Evolutionary conservation across 1,284 basidiomycete species (phyloP).

Genomic region (Gymnopus androsaceus): DNA sequence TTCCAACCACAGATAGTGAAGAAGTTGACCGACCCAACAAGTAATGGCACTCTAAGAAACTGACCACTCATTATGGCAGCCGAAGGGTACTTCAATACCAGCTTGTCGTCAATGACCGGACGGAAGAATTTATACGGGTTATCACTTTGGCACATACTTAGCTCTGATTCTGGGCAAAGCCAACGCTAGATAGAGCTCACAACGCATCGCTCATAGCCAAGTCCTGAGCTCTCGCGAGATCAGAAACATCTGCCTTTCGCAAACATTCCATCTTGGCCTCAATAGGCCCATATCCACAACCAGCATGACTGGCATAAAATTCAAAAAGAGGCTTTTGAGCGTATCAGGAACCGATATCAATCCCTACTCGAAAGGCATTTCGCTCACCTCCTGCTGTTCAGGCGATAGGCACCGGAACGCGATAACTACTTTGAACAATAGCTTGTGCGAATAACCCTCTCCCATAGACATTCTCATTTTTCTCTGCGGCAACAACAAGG

Average conservation of each 20-base stretch:
- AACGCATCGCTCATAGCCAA: slow-evolving; percentile 25
- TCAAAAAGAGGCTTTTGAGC: slow-evolving; percentile 61
- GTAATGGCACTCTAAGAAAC: slow-evolving; percentile 52
- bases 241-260: slow-evolving; percentile 48
- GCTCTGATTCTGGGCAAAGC: slow-evolving; percentile 23
- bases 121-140: slow-evolving; percentile 44
- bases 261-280: slow-evolving; percentile 46
- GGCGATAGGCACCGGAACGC: slow-evolving; percentile 49
- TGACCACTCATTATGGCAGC: slow-evolving; percentile 42
- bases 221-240: slow-evolving; percentile 56
- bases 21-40: slow-evolving; percentile 57
- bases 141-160: no score
- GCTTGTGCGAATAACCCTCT: slow-evolving; percentile 54
- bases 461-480: no score
- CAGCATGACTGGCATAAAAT: slow-evolving; percentile 48
- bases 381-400: slow-evolving; percentile 54
- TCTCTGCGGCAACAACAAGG: no score
- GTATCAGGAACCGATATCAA: no score
- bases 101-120: slow-evolving; percentile 50
- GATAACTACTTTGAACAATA: slow-evolving; percentile 62
- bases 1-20: no score
- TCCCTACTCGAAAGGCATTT: no score
- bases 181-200: slow-evolving; percentile 20
- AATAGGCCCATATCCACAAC: slow-evolving; percentile 43
- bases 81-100: slow-evolving; percentile 51